Evolutionary conservation across 768 basidiomycete genomes (phyloP).

Genomic region (Boletus vinaceobasis): DNA sequence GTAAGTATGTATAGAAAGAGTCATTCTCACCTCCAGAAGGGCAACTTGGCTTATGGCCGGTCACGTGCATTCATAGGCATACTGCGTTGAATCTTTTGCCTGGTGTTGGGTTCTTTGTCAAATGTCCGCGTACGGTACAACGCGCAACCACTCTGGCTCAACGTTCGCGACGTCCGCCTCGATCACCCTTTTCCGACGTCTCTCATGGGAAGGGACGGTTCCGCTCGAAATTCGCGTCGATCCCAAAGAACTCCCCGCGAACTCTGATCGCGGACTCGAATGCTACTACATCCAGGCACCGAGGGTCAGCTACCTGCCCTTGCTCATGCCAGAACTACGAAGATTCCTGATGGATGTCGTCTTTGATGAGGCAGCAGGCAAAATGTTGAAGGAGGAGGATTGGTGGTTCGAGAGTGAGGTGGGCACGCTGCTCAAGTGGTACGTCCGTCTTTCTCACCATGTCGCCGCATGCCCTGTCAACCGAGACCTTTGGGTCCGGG

Average conservation of each 20-base stretch:
- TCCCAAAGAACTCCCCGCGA: slow-evolving; percentile 84
- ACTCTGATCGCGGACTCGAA: slow-evolving; percentile 85
- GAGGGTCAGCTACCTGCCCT: slow-evolving; percentile 88
- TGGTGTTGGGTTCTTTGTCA: slow-evolving; percentile 2
- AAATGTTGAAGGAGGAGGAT: slow-evolving; percentile 77
- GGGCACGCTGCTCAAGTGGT: slow-evolving; percentile 86
- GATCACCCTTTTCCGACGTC: slow-evolving; percentile 79
- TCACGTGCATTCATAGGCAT: slow-evolving; percentile 12
- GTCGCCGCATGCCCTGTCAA: background rate
- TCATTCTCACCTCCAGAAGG: too few species aligned
- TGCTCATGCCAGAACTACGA: slow-evolving; percentile 85
- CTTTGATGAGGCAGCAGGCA: slow-evolving; percentile 80
- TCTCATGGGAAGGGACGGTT: slow-evolving; percentile 90
- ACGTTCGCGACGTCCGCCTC: slow-evolving; percentile 51
- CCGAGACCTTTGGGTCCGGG: too few species aligned
- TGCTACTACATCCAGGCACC: slow-evolving; percentile 90
- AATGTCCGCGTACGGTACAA: slow-evolving; percentile 55
- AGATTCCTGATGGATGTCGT: slow-evolving; percentile 89
- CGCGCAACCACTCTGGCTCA: slow-evolving; percentile 47
- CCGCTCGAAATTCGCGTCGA: slow-evolving; percentile 88
- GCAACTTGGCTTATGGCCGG: too few species aligned
- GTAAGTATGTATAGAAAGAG: too few species aligned
- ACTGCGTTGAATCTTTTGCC: background rate
- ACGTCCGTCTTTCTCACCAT: slow-evolving; percentile 24
- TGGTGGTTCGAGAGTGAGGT: slow-evolving; percentile 98